Evolutionary conservation across 2,329 filamentous ascomycete genomes (phyloP), one percentile per base, ranked within the genome.

Genomic region (Colletotrichum theobromicola): DNA sequence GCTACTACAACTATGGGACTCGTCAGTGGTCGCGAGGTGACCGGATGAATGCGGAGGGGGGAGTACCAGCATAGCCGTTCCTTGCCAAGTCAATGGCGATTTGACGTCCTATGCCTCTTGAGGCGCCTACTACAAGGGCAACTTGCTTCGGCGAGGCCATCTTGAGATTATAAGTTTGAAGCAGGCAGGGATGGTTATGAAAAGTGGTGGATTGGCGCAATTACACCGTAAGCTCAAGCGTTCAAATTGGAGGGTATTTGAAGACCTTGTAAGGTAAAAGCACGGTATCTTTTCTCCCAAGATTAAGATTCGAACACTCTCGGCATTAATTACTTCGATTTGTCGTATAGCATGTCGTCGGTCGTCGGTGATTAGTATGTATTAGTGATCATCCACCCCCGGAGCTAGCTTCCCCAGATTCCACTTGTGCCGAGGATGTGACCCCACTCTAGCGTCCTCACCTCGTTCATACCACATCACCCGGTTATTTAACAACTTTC

Each of bases 91-190:
- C 93, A 78, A 97, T 89, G 70, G 95, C 94, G 50, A 97, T 87
- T 82, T 97, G 94, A 53, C 94, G 88, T 60, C 95, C 95, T 76
- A 97, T 96, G 46, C 95, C 95, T 75, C 95, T 87, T 0, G 94
- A 96, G 3, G 93, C 94, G 50, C 94, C 94, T 24, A 96, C 88
- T 6, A 96, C 87, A 24, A 96, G 87, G 24, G 93, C 94, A 8
- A 95, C 93, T 55, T 70, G 73, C 6, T 64, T 74, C 21, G 71
- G 50, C 35, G 50, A 58, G 21, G 24, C 64, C 34, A 79, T 79
- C 35, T 34, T n/a, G 37, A 37, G 16, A 2, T 7, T 37, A 4
- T 8, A 34, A 50, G 26, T 16, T 28, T 15, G 24, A 32, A 21
- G 13, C 5, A n/a, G 42, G 16, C 24, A 50, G 42, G 42, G n/a